Evolutionary conservation across 2,329 filamentous ascomycete genomes (phyloP), one percentile per base, ranked within the genome.

Genomic region (Botryosphaeria dothidea): DNA sequence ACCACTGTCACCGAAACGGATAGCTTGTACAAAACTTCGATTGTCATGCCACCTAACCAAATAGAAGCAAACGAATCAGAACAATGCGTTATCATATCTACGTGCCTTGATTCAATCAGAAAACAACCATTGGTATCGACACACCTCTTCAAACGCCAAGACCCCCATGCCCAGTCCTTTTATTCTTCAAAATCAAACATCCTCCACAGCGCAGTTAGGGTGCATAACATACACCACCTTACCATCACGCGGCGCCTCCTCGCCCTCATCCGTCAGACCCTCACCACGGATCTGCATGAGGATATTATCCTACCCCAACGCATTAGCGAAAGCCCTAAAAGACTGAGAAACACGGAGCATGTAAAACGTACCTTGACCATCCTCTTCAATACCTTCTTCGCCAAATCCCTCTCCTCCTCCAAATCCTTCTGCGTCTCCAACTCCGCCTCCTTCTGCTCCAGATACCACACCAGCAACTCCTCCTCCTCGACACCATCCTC

Each of bases 401-500:
- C 90, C 64, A 97, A 80, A 3, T 82, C 82, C 74, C 87, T 86
- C 80, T 98, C 93, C 17, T 81, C 82, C 74, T 93, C 86, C 73
- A 96, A 85, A 70, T 93, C 92, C 64, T 96, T 92, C 77, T 96
- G 90, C 46, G 83, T 90, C 38, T 90, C 85, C 66, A 99, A 81
- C 73, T 96, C 90, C 19, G 88, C 86, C 77, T 99, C 95, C 71
- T 91, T 91, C 78, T 94, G 89, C 80, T 98, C 94, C 23, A 98
- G 84, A 76, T 97, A 99, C 92, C 93, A 97, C 58, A 92, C 81
- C 34, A 96, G 79, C 34, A 99, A 83, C 49, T 90, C 89, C 62
- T 96, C 90, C 69, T 92, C 89, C 66, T 93, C 90, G 11, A 97
- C 89, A 65, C 95, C 95, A 70, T 97, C 92, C 45, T 92, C 92